phyloP scores from a whole-genome alignment of 139 green algal species.

The Zygnema circumcarinatum region DNA sequence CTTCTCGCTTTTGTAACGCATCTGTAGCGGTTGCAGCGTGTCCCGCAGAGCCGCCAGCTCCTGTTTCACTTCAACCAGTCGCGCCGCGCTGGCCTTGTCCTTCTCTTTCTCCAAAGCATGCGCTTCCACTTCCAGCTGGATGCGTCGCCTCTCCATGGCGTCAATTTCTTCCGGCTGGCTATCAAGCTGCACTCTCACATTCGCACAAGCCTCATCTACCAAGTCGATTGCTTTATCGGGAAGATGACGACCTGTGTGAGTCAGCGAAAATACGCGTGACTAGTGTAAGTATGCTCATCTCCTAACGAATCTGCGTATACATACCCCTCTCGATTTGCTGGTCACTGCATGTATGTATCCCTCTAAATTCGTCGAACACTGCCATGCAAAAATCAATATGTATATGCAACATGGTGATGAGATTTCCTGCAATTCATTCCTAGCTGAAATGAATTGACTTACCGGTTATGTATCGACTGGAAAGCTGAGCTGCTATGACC shows the following conservation, averaged over 20 bases:
- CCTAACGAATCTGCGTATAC: no score
- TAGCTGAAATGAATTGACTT: no score
- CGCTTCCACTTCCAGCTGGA: constrained; percentile 68
- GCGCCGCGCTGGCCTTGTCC: constrained; percentile 71
- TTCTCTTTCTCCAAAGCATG: constrained; percentile 88
- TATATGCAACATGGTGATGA: no score
- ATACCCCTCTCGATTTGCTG: no score
- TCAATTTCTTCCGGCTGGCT: constrained; percentile 84
- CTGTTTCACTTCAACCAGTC: constrained; percentile 70
- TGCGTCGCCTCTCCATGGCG: constrained; percentile 73
- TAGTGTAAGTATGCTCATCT: no score
- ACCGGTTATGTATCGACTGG: constrained; percentile 74
- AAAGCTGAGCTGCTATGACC: constrained; percentile 75
- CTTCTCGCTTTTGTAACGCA: constrained; percentile 82
- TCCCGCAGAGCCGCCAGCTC: constrained; percentile 81
- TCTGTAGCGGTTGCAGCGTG: constrained; percentile 77
- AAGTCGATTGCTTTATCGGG: constrained; percentile 93
- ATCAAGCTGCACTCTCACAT: constrained; percentile 78
- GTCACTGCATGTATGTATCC: no score
- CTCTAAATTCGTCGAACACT: no score
- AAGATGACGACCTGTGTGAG: constrained; percentile 66
- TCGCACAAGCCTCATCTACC: constrained; percentile 82
- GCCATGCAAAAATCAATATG: no score
- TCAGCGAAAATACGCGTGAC: no score
- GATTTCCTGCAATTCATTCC: no score